Base-by-base conservation (phyloP, 1,139 yeast genomes). In the Geotrichum histeridarum region DNA sequence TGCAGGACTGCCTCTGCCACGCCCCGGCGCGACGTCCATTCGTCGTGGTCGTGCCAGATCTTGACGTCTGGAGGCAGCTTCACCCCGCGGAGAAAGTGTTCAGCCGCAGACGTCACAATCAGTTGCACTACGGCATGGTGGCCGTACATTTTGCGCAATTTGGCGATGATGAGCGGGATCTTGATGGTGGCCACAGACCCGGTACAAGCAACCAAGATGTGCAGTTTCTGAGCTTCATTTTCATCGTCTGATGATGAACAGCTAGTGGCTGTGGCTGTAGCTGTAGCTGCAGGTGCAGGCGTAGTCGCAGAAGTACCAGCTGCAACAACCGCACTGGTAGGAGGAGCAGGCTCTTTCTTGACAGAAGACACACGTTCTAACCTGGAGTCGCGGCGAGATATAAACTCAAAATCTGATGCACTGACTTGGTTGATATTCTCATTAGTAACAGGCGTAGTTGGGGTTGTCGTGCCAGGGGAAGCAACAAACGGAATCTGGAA, bases 141-240 rank as follows among this genome's bases (percentile, higher is more conserved):
- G 2, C 91, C 88, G 69, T 84, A 89, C 18, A 83, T 76, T 67
- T 86, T 86, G 66, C 84, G 84, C 46, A 90, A 74, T 65, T 87
- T 87, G 66, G 87, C 94, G 60, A 90, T 86, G 46, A 90, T 86
- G 61, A 86, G 70, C 0, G 96, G 96, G 36, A 93, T 85, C 67
- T 93, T 93, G 57, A 91, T 89, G 2, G 98, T 88, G 5, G 99
- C 99, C 5, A 93, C 97, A 0, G 96, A 86, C 0, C 99, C 99
- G 1, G 98, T 89, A 37, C 95, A 95, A 17, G 95, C 98, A 44
- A 93, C 75, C 55, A 93, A 74, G 42, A 93, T 84, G 69, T 93
- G 98, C 55, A 88, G 77, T 66, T 90, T 90, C 39, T 84, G 59
- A 30, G 53, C 54, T 17, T 59, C 61, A 39, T 48, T 54, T 8